These are phyloP conservation scores for Solanum peruvianum DNA, from an alignment of 257 asterid genomes.

Conservation along the genomic window DNA sequence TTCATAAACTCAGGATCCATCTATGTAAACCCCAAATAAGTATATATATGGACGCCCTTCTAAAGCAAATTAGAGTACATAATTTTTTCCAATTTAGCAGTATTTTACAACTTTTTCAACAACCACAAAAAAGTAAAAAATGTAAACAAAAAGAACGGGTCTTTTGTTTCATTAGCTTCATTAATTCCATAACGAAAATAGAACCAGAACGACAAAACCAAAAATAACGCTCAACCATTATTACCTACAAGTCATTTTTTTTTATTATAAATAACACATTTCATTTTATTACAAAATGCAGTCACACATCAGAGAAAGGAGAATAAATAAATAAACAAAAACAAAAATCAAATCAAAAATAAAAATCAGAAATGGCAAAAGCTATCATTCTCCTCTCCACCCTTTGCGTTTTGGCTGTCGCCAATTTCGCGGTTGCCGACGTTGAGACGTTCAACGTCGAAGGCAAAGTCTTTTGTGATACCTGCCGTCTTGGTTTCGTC, in stretches of 20 bases:
- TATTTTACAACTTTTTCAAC: background rate
- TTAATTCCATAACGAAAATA: background rate
- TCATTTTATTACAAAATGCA: background rate
- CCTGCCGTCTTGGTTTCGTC: constrained; percentile 25
- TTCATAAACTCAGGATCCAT: background rate
- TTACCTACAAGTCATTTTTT: background rate
- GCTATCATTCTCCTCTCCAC: constrained; percentile 10
- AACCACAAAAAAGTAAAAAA: background rate
- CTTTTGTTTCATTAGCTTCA: background rate
- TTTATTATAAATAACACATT: background rate
- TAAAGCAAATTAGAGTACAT: background rate
- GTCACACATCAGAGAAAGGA: constrained; percentile 1
- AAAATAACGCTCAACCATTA: background rate
- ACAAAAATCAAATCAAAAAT: background rate
- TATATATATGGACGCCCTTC: background rate
- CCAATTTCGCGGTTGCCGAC: background rate
- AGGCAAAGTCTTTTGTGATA: constrained; percentile 31
- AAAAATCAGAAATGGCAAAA: constrained; percentile 15
- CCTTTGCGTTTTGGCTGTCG: constrained; percentile 10
- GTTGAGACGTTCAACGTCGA: background rate
- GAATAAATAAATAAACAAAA: background rate
- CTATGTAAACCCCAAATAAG: too few relatives aligned
- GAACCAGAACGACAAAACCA: background rate
- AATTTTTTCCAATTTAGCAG: background rate
- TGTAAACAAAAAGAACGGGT: background rate